These are phyloP conservation scores for Suillus bovinus DNA, from an alignment of 768 basidiomycete species.

Conservation along the genomic window DNA sequence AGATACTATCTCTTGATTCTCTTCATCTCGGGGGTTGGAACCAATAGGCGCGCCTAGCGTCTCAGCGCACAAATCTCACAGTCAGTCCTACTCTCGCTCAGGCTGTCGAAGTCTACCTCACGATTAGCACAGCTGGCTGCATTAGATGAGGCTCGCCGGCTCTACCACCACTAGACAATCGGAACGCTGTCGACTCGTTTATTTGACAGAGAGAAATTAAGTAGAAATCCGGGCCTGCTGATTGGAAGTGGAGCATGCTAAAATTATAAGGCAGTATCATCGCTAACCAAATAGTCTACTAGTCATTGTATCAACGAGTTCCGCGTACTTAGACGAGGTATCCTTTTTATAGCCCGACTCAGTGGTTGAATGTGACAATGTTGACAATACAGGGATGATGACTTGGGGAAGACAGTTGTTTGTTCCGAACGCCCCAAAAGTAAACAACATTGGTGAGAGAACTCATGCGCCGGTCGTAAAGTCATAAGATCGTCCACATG, in stretches of 20 bases:
- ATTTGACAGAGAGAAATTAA: not conserved
- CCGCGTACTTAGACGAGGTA: not conserved
- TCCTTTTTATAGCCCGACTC: too few species aligned
- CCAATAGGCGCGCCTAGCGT: conserved; percentile 13
- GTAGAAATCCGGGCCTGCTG: not conserved
- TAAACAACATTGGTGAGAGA: too few species aligned
- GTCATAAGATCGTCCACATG: too few species aligned
- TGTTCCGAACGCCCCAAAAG: too few species aligned
- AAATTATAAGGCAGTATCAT: not conserved
- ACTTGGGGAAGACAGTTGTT: too few species aligned
- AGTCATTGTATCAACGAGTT: not conserved
- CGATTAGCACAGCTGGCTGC: conserved; percentile 66
- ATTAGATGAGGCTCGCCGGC: conserved; percentile 67
- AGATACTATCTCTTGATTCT: too few species aligned
- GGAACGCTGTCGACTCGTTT: not conserved
- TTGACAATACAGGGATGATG: too few species aligned
- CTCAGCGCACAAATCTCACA: conserved; percentile 22
- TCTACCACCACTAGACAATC: conserved; percentile 83
- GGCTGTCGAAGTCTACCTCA: conserved; percentile 67
- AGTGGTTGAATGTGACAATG: too few species aligned
- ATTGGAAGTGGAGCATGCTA: not conserved
- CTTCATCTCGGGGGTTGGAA: conserved; percentile 4
- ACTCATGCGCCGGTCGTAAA: too few species aligned
- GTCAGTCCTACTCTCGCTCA: conserved; percentile 37
- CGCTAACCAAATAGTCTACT: not conserved